These are phyloP conservation scores for Xylariaceae sp. DNA, from an alignment of 2,329 filamentous ascomycete species.

Conservation along the genomic window DNA sequence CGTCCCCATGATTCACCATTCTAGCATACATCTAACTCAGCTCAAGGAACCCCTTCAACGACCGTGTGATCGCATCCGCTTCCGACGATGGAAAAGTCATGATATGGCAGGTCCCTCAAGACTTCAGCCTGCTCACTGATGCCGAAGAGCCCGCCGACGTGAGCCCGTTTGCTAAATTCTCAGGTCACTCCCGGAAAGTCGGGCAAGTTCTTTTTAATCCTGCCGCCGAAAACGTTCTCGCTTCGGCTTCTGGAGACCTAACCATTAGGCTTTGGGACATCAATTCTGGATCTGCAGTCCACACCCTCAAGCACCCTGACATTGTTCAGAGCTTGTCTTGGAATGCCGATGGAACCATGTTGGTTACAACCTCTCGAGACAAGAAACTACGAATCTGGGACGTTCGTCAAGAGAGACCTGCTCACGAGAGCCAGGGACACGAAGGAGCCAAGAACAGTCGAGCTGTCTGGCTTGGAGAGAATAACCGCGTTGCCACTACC, in stretches of 20 bases:
- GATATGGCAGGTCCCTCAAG: slow-evolving; percentile 88
- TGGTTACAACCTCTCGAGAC: slow-evolving; percentile 92
- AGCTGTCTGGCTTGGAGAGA: slow-evolving; percentile 94
- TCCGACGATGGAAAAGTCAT: slow-evolving; percentile 97
- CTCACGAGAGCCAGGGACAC: slow-evolving; percentile 80
- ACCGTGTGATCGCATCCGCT: slow-evolving; percentile 83
- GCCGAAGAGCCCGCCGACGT: slow-evolving; percentile 80
- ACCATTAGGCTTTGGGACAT: slow-evolving; percentile 96
- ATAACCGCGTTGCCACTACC: slow-evolving; percentile 91
- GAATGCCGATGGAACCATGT: slow-evolving; percentile 80
- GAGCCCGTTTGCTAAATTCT: slow-evolving; percentile 71
- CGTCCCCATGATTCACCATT: not conserved
- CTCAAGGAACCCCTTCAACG: slow-evolving; percentile 89
- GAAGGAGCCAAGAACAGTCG: slow-evolving; percentile 95
- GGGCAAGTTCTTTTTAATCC: slow-evolving; percentile 98
- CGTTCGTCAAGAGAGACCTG: slow-evolving; percentile 83
- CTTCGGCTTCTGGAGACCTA: slow-evolving; percentile 91
- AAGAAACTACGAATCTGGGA: slow-evolving; percentile 99
- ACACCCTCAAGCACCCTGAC: slow-evolving; percentile 79
- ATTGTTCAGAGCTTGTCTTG: slow-evolving; percentile 94
- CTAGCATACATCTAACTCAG: slow-evolving; percentile 24
- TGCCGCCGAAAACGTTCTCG: slow-evolving; percentile 88
- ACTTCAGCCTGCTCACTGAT: slow-evolving; percentile 79
- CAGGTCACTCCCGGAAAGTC: slow-evolving; percentile 90
- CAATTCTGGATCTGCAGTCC: slow-evolving; percentile 64